Evolutionary conservation across 1,139 yeast species (phyloP), one percentile per base, ranked within the genome.

Genomic region (Pichia sp.): DNA sequence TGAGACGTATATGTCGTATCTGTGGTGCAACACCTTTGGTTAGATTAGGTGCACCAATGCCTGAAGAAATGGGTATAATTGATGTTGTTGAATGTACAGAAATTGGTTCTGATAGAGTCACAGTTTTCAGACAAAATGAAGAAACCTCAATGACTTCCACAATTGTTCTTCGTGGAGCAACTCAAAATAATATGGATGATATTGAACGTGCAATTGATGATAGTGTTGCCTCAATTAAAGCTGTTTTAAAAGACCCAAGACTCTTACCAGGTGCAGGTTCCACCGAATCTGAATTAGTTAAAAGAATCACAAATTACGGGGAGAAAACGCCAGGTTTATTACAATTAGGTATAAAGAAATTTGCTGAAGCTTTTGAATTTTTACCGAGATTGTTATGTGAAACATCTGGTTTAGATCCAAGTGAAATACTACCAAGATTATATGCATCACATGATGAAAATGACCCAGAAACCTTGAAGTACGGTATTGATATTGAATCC

Each of bases 11-110:
- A 53, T 85, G 96, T 63, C 85, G 96, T 65, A 98, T 92, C 20
- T 90, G 97, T 70, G 97, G 97, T 45, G 97, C 97, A 40, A 85
- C 97, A 22, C 97, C 98, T 49, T 74, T 90, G 63, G 95, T 97
- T 46, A 78, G 97, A 68, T 76, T 94, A 51, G 97, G 96, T 56
- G 96, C 96, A 1, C 97, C 97, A 59, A 80, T 86, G 72, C 92
- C 96, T 15, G 96, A 90, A 62, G 97, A 92, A 69, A 78, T 86
- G 75, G 98, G 98, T 50, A 68, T 76, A 41, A 79, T 92, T 55
- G 98, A 92, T 66, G 68, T 84, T 26, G 92, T 94, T 45, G 96
- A 87, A 71, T 85, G 96, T 23, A 78, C 79, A 59, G 98, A 92
- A 71, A 88, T 92, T 63, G 98, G 98, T 57, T 97, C 97, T 48